Evolutionary conservation across 768 basidiomycete genomes (phyloP).

Genomic region (Amanita subjunquillea): DNA sequence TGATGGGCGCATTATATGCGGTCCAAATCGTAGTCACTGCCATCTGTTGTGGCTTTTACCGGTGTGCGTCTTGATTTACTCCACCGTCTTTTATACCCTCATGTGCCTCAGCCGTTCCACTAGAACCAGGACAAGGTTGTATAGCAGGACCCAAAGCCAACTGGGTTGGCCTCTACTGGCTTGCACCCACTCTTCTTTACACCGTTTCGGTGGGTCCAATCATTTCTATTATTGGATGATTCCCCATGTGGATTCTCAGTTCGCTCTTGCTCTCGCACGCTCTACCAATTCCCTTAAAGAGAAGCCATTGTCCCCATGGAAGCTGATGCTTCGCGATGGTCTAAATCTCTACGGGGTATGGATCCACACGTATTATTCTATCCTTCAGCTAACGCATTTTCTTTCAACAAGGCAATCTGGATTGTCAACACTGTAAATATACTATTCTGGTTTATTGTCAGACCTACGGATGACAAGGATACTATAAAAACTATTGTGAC

Average conservation of each 20-base stretch:
- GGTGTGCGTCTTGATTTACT: conserved; percentile 32
- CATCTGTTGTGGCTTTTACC: conserved; percentile 70
- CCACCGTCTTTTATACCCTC: conserved; percentile 2
- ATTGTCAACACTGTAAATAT: conserved; percentile 76
- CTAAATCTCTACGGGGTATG: conserved; percentile 74
- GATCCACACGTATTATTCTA: conserved; percentile 4
- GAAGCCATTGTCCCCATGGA: conserved; percentile 62
- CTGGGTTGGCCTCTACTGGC: conserved; percentile 87
- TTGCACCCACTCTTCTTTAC: conserved; percentile 65
- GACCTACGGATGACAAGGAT: conserved; percentile 47
- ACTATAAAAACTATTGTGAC: conserved; percentile 77
- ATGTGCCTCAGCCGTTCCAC: conserved; percentile 45
- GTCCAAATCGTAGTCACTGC: conserved; percentile 66
- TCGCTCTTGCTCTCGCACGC: conserved; percentile 49
- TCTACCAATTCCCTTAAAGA: conserved; percentile 46
- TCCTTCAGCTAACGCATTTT: conserved; percentile 4
- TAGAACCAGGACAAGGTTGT: conserved; percentile 69
- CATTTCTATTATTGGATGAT: neutral
- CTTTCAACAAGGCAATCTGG: conserved; percentile 47
- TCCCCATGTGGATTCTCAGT: conserved; percentile 21
- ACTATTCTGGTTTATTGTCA: conserved; percentile 81
- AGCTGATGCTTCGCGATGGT: conserved; percentile 84
- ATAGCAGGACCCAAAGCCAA: conserved; percentile 72
- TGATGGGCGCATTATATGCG: conserved; percentile 51
- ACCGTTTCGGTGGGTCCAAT: conserved; percentile 44